Conservation (phyloP, 345 rosid species). For the Passiflora organensis region DNA sequence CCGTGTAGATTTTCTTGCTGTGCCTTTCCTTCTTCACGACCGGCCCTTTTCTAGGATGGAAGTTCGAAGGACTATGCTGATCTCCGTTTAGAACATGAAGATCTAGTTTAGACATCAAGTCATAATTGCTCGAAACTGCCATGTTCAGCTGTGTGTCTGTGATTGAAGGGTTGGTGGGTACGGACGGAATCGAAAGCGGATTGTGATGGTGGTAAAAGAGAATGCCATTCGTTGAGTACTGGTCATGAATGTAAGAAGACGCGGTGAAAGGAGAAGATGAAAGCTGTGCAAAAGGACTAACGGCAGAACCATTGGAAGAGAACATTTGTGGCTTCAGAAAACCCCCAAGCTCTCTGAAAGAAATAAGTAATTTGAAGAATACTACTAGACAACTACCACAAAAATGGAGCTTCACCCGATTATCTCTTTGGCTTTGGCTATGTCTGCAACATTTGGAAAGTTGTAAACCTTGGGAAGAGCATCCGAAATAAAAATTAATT, state of each 20-base stretch:
- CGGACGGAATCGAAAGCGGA: conserved; percentile 10
- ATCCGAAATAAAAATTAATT: too few species aligned
- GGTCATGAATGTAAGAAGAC: conserved; percentile 10
- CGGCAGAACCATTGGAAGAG: conserved; percentile 10
- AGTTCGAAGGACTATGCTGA: not conserved
- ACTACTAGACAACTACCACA: not conserved
- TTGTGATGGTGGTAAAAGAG: conserved; percentile 18
- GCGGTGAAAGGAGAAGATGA: conserved; percentile 13
- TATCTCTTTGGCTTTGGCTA: not conserved
- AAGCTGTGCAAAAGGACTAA: conserved; percentile 12
- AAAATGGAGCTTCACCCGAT: too few species aligned
- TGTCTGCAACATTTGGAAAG: too few species aligned
- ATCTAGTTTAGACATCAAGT: conserved; percentile 7
- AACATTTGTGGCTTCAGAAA: conserved; percentile 20
- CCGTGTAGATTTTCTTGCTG: conserved; percentile 73
- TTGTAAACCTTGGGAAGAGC: too few species aligned
- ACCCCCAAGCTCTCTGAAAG: conserved; percentile 3
- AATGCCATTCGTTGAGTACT: conserved; percentile 2
- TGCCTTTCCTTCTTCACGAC: conserved; percentile 57
- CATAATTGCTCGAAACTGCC: conserved; percentile 7
- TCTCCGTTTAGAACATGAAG: conserved; percentile 1
- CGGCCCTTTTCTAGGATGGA: conserved; percentile 15
- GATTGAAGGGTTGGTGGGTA: conserved; percentile 12
- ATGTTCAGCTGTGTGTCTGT: conserved; percentile 13
- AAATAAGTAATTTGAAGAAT: not conserved